Evolutionary conservation across 345 rosid genomes (phyloP).

Genomic region (Capsella bursapastoris): DNA sequence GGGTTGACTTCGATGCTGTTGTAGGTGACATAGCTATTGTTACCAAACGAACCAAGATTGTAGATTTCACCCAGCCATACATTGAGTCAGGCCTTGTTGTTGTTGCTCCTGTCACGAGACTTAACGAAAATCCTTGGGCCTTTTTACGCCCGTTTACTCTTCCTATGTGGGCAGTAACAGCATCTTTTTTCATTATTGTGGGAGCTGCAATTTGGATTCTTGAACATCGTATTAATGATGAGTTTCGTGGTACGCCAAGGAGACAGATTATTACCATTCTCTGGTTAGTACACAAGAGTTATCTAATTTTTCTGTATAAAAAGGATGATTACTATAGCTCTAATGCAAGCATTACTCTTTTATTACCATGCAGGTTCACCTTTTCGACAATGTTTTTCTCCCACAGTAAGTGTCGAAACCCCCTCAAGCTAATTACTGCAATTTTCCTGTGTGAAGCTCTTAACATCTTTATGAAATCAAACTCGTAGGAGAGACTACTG

Average conservation of each 20-base stretch:
- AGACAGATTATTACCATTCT: constrained; percentile 72
- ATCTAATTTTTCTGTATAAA: constrained; percentile 13
- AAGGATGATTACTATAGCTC: background rate
- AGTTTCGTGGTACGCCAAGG: constrained; percentile 84
- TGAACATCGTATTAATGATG: constrained; percentile 85
- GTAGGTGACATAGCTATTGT: constrained; percentile 89
- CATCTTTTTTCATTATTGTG: constrained; percentile 62
- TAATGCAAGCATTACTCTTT: constrained; percentile 22
- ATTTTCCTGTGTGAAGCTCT: background rate
- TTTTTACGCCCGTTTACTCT: constrained; percentile 83
- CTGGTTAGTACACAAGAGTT: constrained; percentile 57
- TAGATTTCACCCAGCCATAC: constrained; percentile 88
- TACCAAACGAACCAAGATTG: constrained; percentile 67
- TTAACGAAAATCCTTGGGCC: constrained; percentile 70
- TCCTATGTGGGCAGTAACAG: constrained; percentile 84
- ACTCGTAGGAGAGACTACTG: constrained; percentile 77
- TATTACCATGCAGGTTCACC: constrained; percentile 66
- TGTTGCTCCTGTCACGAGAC: constrained; percentile 74
- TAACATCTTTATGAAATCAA: constrained; percentile 27
- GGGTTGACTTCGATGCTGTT: constrained; percentile 83
- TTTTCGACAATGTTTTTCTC: constrained; percentile 89
- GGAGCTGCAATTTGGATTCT: constrained; percentile 91
- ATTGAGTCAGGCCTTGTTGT: constrained; percentile 90
- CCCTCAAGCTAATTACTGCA: constrained; percentile 20
- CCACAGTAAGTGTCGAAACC: constrained; percentile 64